phyloP scores from a whole-genome alignment of 2,329 filamentous ascomycete species.

The Emergomyces orientalis region DNA sequence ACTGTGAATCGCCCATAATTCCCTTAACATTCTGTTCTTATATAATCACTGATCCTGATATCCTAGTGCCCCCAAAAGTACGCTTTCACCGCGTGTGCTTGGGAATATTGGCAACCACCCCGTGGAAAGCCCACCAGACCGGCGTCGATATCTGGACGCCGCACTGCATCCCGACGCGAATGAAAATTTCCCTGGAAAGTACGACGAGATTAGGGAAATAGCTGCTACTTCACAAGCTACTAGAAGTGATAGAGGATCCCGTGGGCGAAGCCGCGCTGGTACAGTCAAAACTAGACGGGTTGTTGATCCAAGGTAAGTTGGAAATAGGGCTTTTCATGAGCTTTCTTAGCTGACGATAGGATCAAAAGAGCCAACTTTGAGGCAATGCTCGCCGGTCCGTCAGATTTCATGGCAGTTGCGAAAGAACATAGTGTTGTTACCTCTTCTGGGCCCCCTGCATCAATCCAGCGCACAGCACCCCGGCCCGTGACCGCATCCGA shows the following conservation, averaged over 20 bases:
- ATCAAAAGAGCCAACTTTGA: conserved; percentile 12
- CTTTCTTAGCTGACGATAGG: conserved; percentile 8
- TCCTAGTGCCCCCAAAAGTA: not conserved
- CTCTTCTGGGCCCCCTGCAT: not conserved
- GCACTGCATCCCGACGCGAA: not conserved
- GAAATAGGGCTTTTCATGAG: conserved; percentile 4
- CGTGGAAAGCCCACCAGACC: not conserved
- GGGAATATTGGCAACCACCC: not conserved
- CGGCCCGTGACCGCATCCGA: not conserved
- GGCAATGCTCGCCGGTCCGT: conserved; percentile 12
- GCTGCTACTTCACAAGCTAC: not conserved
- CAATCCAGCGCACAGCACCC: not conserved
- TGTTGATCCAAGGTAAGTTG: conserved; percentile 12
- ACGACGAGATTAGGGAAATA: not conserved
- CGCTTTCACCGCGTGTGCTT: not conserved
- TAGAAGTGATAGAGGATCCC: not conserved
- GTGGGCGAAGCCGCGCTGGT: conserved; percentile 5
- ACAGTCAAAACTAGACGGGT: conserved; percentile 12
- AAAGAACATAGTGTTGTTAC: not conserved
- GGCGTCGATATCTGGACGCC: not conserved
- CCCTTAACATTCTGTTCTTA: not conserved
- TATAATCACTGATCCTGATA: not conserved
- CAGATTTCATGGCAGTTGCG: conserved; percentile 17
- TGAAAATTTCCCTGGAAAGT: not conserved
- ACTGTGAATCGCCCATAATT: not conserved